Conservation (phyloP, 805 yeast genomes). For the Candida caryicola region DNA sequence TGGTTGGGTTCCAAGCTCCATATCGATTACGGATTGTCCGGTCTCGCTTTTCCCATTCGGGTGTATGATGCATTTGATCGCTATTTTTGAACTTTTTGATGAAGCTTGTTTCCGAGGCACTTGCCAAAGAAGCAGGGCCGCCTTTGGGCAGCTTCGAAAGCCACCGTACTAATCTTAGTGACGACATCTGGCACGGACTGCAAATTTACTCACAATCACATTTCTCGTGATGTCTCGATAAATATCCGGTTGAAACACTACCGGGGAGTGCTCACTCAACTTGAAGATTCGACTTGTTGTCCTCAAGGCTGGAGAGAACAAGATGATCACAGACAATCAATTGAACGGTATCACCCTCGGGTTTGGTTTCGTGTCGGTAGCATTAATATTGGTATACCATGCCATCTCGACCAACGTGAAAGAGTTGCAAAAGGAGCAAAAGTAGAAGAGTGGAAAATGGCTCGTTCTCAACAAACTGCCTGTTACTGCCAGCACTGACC, state of each 20-base stretch:
- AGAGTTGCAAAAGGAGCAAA: slow-evolving; percentile 5
- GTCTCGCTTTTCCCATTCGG: slow-evolving; percentile 70
- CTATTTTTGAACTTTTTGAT: slow-evolving; percentile 13
- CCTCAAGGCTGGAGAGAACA: too few relatives aligned
- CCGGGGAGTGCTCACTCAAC: too few relatives aligned
- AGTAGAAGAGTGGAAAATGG: too few relatives aligned
- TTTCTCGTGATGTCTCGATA: too few relatives aligned
- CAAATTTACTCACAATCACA: too few relatives aligned
- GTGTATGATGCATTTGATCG: slow-evolving; percentile 41
- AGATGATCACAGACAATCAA: slow-evolving; percentile 82
- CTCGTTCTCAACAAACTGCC: too few relatives aligned
- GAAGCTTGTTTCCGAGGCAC: not conserved
- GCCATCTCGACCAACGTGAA: slow-evolving; percentile 52
- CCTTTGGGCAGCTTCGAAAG: not conserved
- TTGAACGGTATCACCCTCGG: slow-evolving; percentile 68
- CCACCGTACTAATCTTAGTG: not conserved
- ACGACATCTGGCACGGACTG: too few relatives aligned
- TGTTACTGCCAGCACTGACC: too few relatives aligned
- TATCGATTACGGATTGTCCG: slow-evolving; percentile 61
- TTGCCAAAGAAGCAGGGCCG: not conserved
- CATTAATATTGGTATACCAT: slow-evolving; percentile 71
- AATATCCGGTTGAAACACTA: too few relatives aligned
- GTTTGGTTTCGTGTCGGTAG: slow-evolving; percentile 71
- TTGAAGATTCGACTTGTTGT: too few relatives aligned
- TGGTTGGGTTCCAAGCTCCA: slow-evolving; percentile 66